Evolutionary conservation across 2,329 filamentous ascomycete genomes (phyloP).

Genomic region (Graphium sp.): DNA sequence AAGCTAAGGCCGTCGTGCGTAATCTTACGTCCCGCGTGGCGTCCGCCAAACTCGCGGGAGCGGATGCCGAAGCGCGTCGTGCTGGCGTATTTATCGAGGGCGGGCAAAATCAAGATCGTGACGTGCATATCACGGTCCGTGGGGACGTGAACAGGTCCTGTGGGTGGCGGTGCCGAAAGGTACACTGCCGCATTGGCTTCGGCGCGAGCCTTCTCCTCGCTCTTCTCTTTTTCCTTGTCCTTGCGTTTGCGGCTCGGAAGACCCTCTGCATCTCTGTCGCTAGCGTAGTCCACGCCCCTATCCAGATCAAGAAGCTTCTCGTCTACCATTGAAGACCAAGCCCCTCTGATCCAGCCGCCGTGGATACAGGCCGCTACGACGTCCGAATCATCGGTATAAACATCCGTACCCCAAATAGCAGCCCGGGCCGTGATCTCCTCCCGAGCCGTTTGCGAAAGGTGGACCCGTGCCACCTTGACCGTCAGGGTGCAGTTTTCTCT

Average conservation of each 20-base stretch:
- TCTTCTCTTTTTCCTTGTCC: conserved; percentile 12
- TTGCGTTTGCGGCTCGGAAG: conserved; percentile 13
- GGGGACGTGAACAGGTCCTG: conserved; percentile 47
- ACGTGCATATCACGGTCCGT: conserved; percentile 69
- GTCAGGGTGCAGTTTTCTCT: conserved; percentile 85
- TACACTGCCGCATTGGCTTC: conserved; percentile 17
- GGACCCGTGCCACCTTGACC: conserved; percentile 67
- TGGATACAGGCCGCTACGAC: conserved; percentile 87
- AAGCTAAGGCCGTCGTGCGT: conserved; percentile 79
- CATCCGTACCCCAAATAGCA: conserved; percentile 80
- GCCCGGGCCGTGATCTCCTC: conserved; percentile 71
- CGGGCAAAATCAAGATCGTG: conserved; percentile 67
- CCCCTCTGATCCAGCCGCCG: conserved; percentile 77
- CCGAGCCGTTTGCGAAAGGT: conserved; percentile 51
- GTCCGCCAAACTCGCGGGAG: conserved; percentile 60
- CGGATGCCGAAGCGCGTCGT: conserved; percentile 66
- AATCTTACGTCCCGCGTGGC: conserved; percentile 21
- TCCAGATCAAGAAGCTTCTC: conserved; percentile 45
- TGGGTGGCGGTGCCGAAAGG: conserved; percentile 34
- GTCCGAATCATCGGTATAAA: conserved; percentile 94
- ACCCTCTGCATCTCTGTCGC: conserved; percentile 9
- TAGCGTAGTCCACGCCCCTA: conserved; percentile 10
- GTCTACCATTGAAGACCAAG: conserved; percentile 69
- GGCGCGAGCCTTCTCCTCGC: conserved; percentile 16
- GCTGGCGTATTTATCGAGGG: conserved; percentile 58